Evolutionary conservation across 371 early-diverging fungal genomes (phyloP).

Genomic region (Syncephalastrum racemosum): DNA sequence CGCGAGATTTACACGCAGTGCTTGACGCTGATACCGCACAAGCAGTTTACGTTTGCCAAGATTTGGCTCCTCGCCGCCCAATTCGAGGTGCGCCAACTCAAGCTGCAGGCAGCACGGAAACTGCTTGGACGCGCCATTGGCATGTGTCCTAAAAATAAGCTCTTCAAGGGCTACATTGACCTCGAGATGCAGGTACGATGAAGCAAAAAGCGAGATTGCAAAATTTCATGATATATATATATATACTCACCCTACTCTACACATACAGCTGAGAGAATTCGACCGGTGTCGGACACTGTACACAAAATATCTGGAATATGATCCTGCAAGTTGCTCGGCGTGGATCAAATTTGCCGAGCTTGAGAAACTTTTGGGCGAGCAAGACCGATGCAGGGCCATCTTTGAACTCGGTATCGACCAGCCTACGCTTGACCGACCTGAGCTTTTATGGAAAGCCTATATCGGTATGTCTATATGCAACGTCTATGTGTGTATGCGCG

Average conservation of each 20-base stretch:
- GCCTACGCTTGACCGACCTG: conserved; percentile 92
- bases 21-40: conserved; percentile 89
- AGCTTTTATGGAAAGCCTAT: conserved; percentile 95
- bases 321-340: conserved; percentile 81
- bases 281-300: conserved; percentile 92
- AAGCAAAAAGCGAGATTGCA: neutral
- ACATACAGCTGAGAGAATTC: conserved; percentile 82
- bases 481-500: neutral
- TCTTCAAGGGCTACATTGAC: conserved; percentile 96
- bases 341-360: conserved; percentile 96
- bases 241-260: neutral
- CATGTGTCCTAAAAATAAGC: conserved; percentile 73
- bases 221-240: too few species aligned
- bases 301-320: conserved; percentile 84
- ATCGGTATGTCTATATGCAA: conserved; percentile 50
- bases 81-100: conserved; percentile 83
- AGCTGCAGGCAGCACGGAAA: conserved; percentile 80
- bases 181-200: conserved; percentile 76
- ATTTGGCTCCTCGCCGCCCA: conserved; percentile 93
- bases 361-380: conserved; percentile 84
- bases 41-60: conserved; percentile 94
- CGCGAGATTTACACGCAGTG: conserved; percentile 85
- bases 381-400: conserved; percentile 84
- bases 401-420: conserved; percentile 90
- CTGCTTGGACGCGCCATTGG: conserved; percentile 87